A percentile compares a stretch with the other conserved stretches of the same genome.
Evolutionary conservation across 108 stramenopile species (phyloP).

Genomic region (Halocafeteria seosinensis): DNA sequence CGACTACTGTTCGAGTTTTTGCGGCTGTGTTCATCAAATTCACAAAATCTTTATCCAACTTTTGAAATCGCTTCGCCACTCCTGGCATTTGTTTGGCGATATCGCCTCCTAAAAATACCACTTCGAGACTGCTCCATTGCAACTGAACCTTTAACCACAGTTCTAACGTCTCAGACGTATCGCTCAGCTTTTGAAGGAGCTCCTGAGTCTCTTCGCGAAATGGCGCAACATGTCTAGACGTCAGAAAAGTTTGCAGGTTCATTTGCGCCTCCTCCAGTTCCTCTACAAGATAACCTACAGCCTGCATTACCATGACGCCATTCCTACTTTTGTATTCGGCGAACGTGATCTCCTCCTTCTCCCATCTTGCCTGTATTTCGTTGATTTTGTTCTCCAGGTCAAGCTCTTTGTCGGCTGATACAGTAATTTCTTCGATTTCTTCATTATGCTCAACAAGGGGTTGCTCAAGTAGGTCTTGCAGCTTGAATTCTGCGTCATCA

Average conservation of each 20-base stretch:
- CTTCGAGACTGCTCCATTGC: conserved; percentile 41
- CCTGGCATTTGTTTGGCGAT: conserved; percentile 51
- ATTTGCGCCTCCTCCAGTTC: conserved; percentile 49
- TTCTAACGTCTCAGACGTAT: conserved; percentile 42
- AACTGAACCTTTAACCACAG: conserved; percentile 45
- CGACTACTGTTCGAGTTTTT: conserved; percentile 21
- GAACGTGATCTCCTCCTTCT: conserved; percentile 21
- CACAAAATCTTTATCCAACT: conserved; percentile 48
- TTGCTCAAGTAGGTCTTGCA: not conserved
- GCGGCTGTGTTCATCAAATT: conserved; percentile 34
- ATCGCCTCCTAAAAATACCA: conserved; percentile 47
- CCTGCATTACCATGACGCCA: conserved; percentile 12
- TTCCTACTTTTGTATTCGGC: conserved; percentile 29
- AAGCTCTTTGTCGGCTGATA: conserved; percentile 46
- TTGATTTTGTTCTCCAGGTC: conserved; percentile 32
- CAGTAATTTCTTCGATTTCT: conserved; percentile 34
- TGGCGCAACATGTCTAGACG: conserved; percentile 31
- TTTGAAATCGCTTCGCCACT: conserved; percentile 45
- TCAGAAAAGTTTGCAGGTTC: conserved; percentile 30
- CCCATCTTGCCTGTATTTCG: conserved; percentile 36
- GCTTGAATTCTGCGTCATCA: conserved; percentile 13
- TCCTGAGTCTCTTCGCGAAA: conserved; percentile 22
- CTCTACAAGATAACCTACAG: conserved; percentile 25
- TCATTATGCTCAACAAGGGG: conserved; percentile 5
- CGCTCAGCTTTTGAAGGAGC: conserved; percentile 32